Base-by-base conservation (phyloP, 495 filamentous ascomycete genomes). In the Penicillium ucsense region DNA sequence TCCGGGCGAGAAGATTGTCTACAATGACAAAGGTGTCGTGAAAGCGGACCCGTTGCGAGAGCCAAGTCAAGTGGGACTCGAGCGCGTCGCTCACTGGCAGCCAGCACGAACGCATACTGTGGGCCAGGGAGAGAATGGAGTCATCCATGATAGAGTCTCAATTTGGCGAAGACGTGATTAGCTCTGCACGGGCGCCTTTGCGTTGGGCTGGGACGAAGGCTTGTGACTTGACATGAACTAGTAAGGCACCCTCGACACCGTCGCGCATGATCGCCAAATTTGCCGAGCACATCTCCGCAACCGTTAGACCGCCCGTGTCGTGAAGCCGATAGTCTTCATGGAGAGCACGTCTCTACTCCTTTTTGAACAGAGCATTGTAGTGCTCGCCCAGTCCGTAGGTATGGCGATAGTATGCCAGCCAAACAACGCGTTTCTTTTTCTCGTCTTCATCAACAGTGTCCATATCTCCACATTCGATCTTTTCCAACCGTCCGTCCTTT, bases 341-440 rank as follows among this genome's bases (percentile, higher is more conserved):
- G 12, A 20, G 27, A 20, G 5, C 37, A 39, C 20, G 20, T 20
- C 7, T 34, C 36, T 27, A 62, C 4, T 50, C 40, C 31, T 56
- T 46, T 49, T 63, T 66, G 34, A 56, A 50, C 31, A 98, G 68
- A 27, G 90, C 94, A 60, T 97, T 98, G 68, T 96, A 98, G 69
- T 98, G 92, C 73, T 96, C 91, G 8, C 92, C 92, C 11, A 97
- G 70, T 3, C 89, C 89, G 70, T 88, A 96, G 44, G 82, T 82
- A 69, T 96, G 89, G 50, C 85, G 73, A 67, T 97, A 97, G 66
- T 97, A 98, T 27, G 88, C 90, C 65, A 98, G 66, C 92, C 92
- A 98, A 31, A 96, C 73, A 12, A 70, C 58, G 37, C 66, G 59
- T 38, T 54, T 65, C n/a, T 41, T 50, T 49, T 58, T 59, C 38